Evolutionary conservation across 2,329 filamentous ascomycete genomes (phyloP), one percentile per base, ranked within the genome.

Genomic region (Penicillium frequentans): DNA sequence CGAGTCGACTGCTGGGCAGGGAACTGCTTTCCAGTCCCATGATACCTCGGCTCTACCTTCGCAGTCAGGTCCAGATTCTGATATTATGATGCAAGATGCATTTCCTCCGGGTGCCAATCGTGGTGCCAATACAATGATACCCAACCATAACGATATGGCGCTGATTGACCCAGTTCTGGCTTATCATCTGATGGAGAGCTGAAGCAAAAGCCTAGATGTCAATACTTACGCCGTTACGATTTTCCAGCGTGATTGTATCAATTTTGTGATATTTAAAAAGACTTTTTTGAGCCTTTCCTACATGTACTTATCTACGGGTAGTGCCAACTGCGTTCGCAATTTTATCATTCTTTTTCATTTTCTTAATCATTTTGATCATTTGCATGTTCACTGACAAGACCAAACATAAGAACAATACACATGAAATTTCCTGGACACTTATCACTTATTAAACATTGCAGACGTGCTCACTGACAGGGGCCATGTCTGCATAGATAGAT

Each of bases 131-230:
- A 61, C 64, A 56, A 65, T 67, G 60, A 69, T 71, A 68, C 68
- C 68, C 60, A 64, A 57, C 57, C 60, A 64, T 54, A 62, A 73
- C 46, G 68, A 71, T 16, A 67, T 72, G 66, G 64, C 66, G 35
- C 59, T 73, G 58, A 70, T 74, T 58, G 72, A 76, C 58, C 71
- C 73, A 60, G 64, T 70, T 37, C 57, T 72, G 56, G 61, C 64
- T 42, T 74, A 71, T 54, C 63, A 68, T 56, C 55, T 67, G 64
- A 68, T 68, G 62, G 67, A 67, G 47, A 59, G 63, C 39, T 62
- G 43, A 59, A 45, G 46, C 19, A 23, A 42, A 23, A 23, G 19
- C 19, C 39, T 13, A 42, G 23, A 42, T 42, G 10, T 6, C 19
- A 23, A 42, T 19, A 39, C n/a, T 39, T 39, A 39, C 35, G 35